These are phyloP conservation scores for Fagopyrum tataricum DNA, from an alignment of 148 eudicot species.

Conservation along the genomic window DNA sequence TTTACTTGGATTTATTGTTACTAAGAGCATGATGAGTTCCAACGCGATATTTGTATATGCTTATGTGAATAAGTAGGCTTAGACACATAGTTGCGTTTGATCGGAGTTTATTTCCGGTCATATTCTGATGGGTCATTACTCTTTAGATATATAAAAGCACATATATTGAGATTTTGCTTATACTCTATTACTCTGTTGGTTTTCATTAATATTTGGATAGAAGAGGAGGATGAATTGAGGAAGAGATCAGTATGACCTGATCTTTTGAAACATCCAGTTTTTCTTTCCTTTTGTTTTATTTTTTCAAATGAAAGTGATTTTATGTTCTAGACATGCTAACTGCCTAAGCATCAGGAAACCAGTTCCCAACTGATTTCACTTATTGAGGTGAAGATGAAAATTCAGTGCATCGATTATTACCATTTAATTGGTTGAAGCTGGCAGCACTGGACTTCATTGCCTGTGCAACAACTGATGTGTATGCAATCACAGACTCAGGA, in stretches of 20 bases:
- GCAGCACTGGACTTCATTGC: slow-evolving; percentile 90
- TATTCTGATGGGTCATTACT: neutral
- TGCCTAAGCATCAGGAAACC: too few species aligned
- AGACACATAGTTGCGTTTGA: neutral
- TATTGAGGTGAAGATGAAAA: too few species aligned
- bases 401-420: too few species aligned
- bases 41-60: slow-evolving; percentile 7
- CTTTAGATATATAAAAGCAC: neutral
- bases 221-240: neutral
- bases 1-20: neutral
- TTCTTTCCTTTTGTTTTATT: too few species aligned
- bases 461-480: slow-evolving; percentile 83
- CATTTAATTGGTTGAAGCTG: slow-evolving; percentile 33
- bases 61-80: neutral
- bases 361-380: too few species aligned
- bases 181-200: neutral
- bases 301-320: too few species aligned
- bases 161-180: neutral
- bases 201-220: slow-evolving; percentile 2
- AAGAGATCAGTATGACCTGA: neutral
- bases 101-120: neutral
- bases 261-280: neutral
- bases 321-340: too few species aligned
- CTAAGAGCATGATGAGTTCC: neutral
- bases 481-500: slow-evolving; percentile 93